These are phyloP conservation scores for Geotrichum citri-aurantii DNA, from an alignment of 1,139 yeast genomes.

Conservation along the genomic window DNA sequence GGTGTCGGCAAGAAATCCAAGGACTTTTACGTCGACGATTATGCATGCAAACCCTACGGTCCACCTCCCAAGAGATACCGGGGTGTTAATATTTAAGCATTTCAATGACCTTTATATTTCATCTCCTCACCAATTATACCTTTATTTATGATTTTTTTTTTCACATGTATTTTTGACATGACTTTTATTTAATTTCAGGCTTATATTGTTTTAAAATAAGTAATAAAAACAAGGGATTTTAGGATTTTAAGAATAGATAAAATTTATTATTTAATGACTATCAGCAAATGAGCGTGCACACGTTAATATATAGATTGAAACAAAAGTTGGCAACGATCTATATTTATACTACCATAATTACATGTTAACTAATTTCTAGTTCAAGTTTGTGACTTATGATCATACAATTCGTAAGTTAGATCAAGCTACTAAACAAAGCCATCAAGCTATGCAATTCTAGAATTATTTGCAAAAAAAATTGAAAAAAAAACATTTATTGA, in stretches of 20 bases:
- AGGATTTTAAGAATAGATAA: neutral
- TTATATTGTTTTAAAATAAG: neutral
- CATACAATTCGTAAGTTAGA: too few species aligned
- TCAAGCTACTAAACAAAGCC: too few species aligned
- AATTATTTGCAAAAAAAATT: too few species aligned
- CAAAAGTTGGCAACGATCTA: too few species aligned
- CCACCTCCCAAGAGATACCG: conserved; percentile 32
- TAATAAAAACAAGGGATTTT: neutral
- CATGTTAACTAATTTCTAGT: too few species aligned
- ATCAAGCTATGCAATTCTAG: too few species aligned
- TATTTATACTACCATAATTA: too few species aligned
- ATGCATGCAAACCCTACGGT: conserved; percentile 32
- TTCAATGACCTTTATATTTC: too few species aligned
- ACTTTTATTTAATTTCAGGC: neutral
- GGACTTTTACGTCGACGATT: conserved; percentile 25
- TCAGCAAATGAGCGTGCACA: neutral
- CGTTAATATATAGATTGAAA: neutral
- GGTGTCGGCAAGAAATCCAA: neutral
- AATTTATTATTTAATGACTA: neutral
- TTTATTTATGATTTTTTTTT: too few species aligned
- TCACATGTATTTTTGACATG: neutral
- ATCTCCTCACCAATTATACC: neutral
- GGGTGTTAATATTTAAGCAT: conserved; percentile 25
- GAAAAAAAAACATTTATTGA: neutral
- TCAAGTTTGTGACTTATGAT: too few species aligned